Evolutionary conservation across 148 eudicot genomes (phyloP), one percentile per base, ranked within the genome.

Genomic region (Arbutus unedo): DNA sequence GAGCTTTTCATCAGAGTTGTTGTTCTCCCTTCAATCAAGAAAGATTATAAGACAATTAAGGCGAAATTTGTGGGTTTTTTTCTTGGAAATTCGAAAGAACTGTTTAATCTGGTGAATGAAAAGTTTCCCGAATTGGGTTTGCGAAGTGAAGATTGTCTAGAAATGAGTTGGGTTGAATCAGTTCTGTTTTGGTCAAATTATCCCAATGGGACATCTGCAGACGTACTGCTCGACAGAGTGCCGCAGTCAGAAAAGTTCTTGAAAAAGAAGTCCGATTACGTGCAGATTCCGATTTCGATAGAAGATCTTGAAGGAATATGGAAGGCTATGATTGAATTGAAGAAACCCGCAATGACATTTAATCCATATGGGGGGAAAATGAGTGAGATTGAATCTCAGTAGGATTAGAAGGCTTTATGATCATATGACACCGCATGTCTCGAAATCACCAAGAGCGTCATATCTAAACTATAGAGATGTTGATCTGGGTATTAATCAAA

Each of bases 301-400:
- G 55, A 56, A 0, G 90, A 86, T 16, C 76, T 82, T 73, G 86
- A 76, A 31, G 47, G 54, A 41, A 80, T 90, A 38, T 87, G 87
- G 87, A 85, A 87, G 71, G 87, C 86, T 73, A 13, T 88, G 83
- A 77, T 84, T 15, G 84, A 84, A 47, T 0, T 84, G 5, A 86
- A 75, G 7, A 50, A 75, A 11, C 23, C 64, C 8, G 80, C 25
- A 67, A 6, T 64, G 75, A 68, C 56, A 3, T 86, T 81, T 67
- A 87, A 84, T 31, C 92, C 90, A 4, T 90, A 90, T 16, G 92
- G 92, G 3, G 92, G 92, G 0, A 85, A 43, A 70, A 91, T 89
- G 93, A 59, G 79, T 9, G 85, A 91, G 45, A 84, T 89, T 43
- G 5, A 41, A 80, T 79, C 8, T 91, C 8, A 41, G 19, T 23